These are phyloP conservation scores for Populus hybrid DNA, from an alignment of 441 rosid genomes.

Conservation along the genomic window DNA sequence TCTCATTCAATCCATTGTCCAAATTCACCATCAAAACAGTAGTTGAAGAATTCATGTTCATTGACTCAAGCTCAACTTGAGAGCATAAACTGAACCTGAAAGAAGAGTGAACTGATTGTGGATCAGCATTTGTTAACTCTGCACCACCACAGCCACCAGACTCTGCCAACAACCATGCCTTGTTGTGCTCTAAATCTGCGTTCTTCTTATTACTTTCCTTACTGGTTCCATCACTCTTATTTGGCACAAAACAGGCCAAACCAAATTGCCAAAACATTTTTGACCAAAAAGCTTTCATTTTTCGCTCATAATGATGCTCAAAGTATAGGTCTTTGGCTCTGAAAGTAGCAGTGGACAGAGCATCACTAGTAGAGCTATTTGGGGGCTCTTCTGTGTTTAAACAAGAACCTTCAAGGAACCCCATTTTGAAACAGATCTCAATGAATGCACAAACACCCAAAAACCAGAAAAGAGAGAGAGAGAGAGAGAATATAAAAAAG, in stretches of 20 bases:
- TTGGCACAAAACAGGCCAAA: conserved; percentile 64
- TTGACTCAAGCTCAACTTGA: conserved; percentile 82
- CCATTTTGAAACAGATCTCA: conserved; percentile 62
- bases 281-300: conserved; percentile 36
- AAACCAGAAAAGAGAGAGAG: conserved; percentile 20
- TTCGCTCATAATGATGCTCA: conserved; percentile 30
- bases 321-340: conserved; percentile 30
- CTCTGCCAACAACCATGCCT: conserved; percentile 95
- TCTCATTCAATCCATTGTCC: conserved; percentile 68
- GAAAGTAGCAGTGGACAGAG: conserved; percentile 25
- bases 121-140: conserved; percentile 62
- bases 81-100: conserved; percentile 92
- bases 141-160: conserved; percentile 59
- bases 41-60: conserved; percentile 61
- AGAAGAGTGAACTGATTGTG: conserved; percentile 92
- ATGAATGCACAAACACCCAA: conserved; percentile 44
- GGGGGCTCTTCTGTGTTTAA: conserved; percentile 32
- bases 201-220: conserved; percentile 8
- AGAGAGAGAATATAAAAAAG: conserved; percentile 18
- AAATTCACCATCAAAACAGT: conserved; percentile 95
- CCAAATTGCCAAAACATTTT: conserved; percentile 68
- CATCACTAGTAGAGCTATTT: conserved; percentile 24
- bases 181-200: conserved; percentile 61
- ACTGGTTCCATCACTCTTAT: conserved; percentile 6
- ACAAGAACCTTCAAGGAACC: conserved; percentile 39